Conservation (phyloP, 805 yeast species). For the Spathaspora girioi region DNA sequence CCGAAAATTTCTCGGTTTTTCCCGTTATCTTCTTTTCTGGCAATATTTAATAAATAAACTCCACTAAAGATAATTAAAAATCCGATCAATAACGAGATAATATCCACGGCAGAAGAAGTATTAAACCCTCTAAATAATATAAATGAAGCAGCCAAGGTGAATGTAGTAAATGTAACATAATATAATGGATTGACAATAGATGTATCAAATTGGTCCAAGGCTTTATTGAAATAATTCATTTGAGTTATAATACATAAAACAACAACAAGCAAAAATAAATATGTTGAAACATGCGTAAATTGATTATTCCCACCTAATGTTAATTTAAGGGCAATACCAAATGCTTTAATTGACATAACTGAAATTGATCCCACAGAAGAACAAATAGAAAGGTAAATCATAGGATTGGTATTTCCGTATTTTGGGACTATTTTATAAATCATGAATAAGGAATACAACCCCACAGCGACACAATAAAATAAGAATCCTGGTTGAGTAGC, state of each 20-base stretch:
- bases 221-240: slow-evolving; percentile 92
- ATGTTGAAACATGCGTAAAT: slow-evolving; percentile 80
- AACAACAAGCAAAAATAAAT: slow-evolving; percentile 74
- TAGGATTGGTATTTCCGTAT: slow-evolving; percentile 77
- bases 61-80: slow-evolving; percentile 85
- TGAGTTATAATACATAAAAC: slow-evolving; percentile 81
- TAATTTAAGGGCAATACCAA: slow-evolving; percentile 85
- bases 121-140: slow-evolving; percentile 84
- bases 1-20: slow-evolving; percentile 54
- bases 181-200: slow-evolving; percentile 88
- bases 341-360: slow-evolving; percentile 89
- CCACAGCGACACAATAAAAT: slow-evolving; percentile 60
- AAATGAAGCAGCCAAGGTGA: slow-evolving; percentile 81
- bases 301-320: slow-evolving; percentile 85
- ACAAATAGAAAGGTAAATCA: slow-evolving; percentile 86
- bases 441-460: slow-evolving; percentile 68
- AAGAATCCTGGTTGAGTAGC: slow-evolving; percentile 78
- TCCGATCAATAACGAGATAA: slow-evolving; percentile 79
- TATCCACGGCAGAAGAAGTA: slow-evolving; percentile 74
- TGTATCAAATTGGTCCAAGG: slow-evolving; percentile 89
- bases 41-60: slow-evolving; percentile 75
- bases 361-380: slow-evolving; percentile 87
- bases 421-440: slow-evolving; percentile 79
- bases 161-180: slow-evolving; percentile 88
- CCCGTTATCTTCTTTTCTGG: slow-evolving; percentile 60